These are phyloP conservation scores for Saitozyma sp. DNA, from an alignment of 768 basidiomycete genomes.

Conservation along the genomic window DNA sequence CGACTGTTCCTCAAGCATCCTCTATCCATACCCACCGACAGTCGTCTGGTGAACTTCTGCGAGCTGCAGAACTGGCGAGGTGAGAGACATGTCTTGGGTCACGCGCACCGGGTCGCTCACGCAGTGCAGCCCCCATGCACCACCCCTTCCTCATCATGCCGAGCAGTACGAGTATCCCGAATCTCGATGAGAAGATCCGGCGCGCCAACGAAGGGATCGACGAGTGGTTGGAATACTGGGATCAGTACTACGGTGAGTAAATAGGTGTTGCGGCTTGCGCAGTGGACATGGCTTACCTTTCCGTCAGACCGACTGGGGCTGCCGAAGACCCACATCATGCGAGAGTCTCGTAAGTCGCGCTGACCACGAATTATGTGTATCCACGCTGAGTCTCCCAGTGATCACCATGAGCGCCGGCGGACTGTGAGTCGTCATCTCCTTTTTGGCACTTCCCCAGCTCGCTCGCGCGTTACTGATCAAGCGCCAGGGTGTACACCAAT, in stretches of 20 bases:
- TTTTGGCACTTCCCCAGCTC: not conserved
- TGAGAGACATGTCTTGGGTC: conserved; percentile 1
- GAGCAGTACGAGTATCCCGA: conserved; percentile 19
- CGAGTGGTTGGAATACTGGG: conserved; percentile 39
- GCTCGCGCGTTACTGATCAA: no score
- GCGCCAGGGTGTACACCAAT: conserved; percentile 27
- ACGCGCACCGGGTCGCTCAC: not conserved
- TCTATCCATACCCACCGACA: conserved; percentile 23
- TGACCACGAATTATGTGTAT: not conserved
- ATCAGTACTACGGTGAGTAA: conserved; percentile 26
- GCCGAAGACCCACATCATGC: not conserved
- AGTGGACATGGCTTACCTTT: not conserved
- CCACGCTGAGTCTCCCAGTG: conserved; percentile 12
- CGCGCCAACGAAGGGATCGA: conserved; percentile 16
- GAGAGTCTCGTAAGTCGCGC: not conserved
- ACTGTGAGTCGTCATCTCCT: conserved; percentile 7
- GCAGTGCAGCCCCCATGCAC: conserved; percentile 25
- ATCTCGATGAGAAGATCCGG: conserved; percentile 33
- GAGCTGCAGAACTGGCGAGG: conserved; percentile 21
- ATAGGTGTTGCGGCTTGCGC: not conserved
- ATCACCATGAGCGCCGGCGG: conserved; percentile 25
- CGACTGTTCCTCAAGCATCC: conserved; percentile 19
- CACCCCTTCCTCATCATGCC: conserved; percentile 32
- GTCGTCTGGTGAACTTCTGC: conserved; percentile 32
- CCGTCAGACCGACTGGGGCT: conserved; percentile 4